Evolutionary conservation across 768 basidiomycete species (phyloP), one percentile per base, ranked within the genome.

Genomic region (Xerocomellus chrysenteron): DNA sequence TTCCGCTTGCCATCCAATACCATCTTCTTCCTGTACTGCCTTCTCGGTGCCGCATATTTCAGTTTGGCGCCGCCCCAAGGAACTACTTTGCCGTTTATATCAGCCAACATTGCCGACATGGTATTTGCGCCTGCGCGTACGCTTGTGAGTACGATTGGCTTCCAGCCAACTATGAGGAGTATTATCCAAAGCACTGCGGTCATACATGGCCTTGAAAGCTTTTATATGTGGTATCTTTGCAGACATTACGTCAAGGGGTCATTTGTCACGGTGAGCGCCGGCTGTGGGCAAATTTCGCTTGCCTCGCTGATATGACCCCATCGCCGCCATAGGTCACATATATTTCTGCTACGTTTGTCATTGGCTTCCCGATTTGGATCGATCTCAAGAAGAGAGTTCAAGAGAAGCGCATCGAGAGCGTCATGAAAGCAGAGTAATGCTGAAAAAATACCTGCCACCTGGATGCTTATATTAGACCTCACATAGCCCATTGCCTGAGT

Each of bases 391-490:
- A 71, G 61, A 79, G 81, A 26, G 80, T 91, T 11, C 87, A 92
- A 58, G 71, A 74, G 33, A 83, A 84, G 16, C 79, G 89, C 3
- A 92, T 92, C 42, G 83, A 89, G 54, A 90, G 88, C 30, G 87
- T 92, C 4, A 85, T 88, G 86, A 92, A 92, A 68, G 80, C 81
- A 11, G 73, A 88, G 65, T 87, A 65, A 68, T 19, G 1, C 24
- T 13, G 14, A 26, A 19, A 14, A 16, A 39, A 37, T 37, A 37
- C 37, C 17, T 26, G 17, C 10, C 7, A 19, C 10, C 32, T 36
- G 19, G 8, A 37, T n/a, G 21, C 10, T 35, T 45, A 37, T 36
- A 36, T 7, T 3, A 16, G 19, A 28, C 4, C 4, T 11, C 14
- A 37, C 32, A 13, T 30, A 13, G 24, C 51, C 28, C 13, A 21